Base-by-base conservation (phyloP, 495 filamentous ascomycete species). In the Lepraria neglecta region DNA sequence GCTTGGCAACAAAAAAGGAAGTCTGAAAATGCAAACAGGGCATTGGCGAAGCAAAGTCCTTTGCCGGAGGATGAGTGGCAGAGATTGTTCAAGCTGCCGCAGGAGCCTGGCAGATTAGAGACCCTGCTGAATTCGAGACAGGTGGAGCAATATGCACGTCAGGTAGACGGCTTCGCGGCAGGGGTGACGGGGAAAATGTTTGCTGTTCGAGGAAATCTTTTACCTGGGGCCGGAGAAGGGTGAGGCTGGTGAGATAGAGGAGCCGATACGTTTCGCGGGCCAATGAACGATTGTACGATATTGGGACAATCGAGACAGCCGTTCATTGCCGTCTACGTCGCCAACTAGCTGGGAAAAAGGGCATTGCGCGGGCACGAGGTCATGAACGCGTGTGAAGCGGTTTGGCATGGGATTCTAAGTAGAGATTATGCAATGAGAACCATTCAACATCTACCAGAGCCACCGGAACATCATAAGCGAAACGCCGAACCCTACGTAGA, bases 51-150 rank as follows among this genome's bases (percentile, higher is more conserved):
- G 81, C 91, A 96, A 76, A 75, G 84, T 35, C 84, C 85, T 38
- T 81, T 97, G 43, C 92, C 92, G 19, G 94, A 98, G 78, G 92
- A 97, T 69, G 95, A 98, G 76, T 98, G 94, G 94, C 88, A 92
- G 76, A 87, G 90, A 69, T 77, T 97, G 67, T 98, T 97, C 82
- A 98, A 98, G 82, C 82, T 97, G 54, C 94, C 94, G 21, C 82
- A 87, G 73, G 94, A 98, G 77, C 94, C 94, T 57, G 91, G 87
- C 73, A 80, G 95, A 61, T 76, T 98, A 65, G 94, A 97, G 77
- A 87, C 84, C 61, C 86, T 98, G 80, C 77, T 98, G 69, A 96
- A 96, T 71, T 89, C 87, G 57, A 82, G 89, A 69, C 94, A 98
- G 76, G 92, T 97, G 30, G 94, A 98, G 74, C 95, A 97, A 80